Conservation (phyloP, 2,329 filamentous ascomycete species). For the Diaporthe longicolla region DNA sequence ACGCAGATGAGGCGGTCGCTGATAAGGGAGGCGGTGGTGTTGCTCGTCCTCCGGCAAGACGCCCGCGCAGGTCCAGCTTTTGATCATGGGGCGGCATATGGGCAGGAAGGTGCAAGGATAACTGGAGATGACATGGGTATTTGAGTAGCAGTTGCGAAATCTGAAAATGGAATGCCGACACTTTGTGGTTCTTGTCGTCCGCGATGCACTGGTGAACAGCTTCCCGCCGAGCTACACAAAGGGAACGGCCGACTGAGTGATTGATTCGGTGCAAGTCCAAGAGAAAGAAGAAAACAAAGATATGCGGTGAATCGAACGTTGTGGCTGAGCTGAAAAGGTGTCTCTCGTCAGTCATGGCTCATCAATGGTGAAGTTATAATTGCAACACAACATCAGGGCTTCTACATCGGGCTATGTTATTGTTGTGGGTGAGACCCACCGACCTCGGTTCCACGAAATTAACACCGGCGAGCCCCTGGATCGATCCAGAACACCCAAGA, state of each 20-base stretch:
- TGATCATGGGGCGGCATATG: neutral
- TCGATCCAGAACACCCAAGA: neutral
- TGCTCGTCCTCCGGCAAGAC: conserved; percentile 5
- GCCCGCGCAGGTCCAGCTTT: conserved; percentile 29
- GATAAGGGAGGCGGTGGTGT: neutral
- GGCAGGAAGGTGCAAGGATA: neutral
- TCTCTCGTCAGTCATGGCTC: neutral
- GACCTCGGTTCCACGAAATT: conserved; percentile 21
- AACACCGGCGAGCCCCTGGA: conserved; percentile 21
- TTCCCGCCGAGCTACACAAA: neutral
- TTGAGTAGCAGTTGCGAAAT: neutral
- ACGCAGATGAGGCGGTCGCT: neutral
- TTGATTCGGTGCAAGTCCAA: too few species aligned
- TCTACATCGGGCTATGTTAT: neutral
- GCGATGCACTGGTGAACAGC: too few species aligned
- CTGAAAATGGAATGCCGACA: neutral
- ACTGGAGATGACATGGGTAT: neutral
- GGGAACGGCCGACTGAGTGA: neutral
- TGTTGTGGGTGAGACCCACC: conserved; percentile 12
- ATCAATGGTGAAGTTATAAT: too few species aligned
- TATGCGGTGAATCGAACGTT: neutral
- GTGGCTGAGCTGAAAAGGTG: neutral
- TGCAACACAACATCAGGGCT: too few species aligned
- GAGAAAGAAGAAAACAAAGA: neutral
- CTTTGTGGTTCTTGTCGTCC: neutral